Evolutionary conservation across 306 rosid species (phyloP).

Genomic region (Geum urbanum): DNA sequence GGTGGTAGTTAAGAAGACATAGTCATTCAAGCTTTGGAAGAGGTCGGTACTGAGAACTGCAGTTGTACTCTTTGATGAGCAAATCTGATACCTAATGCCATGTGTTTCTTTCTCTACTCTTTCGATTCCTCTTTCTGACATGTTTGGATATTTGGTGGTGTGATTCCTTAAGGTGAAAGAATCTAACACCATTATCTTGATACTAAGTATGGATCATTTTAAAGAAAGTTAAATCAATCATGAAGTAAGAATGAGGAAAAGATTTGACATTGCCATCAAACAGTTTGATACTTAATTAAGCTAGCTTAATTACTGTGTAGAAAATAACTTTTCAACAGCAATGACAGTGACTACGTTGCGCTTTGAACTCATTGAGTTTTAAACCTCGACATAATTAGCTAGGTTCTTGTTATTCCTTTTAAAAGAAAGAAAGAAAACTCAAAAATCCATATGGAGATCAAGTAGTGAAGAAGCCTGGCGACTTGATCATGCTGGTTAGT

Average conservation of each 20-base stretch:
- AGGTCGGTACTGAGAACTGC: neutral
- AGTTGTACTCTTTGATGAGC: neutral
- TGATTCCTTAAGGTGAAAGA: neutral
- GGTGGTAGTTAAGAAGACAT: constrained; percentile 16
- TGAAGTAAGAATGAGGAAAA: neutral
- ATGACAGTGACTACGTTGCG: neutral
- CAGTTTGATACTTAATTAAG: neutral
- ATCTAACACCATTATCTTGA: neutral
- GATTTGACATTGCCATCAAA: neutral
- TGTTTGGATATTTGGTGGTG: neutral
- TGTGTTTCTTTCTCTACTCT: constrained; percentile 13
- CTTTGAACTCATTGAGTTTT: neutral
- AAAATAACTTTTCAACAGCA: neutral
- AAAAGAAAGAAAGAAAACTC: neutral
- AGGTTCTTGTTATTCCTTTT: neutral
- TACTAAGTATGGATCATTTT: neutral
- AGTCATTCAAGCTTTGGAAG: constrained; percentile 14
- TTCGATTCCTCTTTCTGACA: constrained; percentile 6
- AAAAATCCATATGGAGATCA: neutral
- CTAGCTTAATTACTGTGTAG: neutral
- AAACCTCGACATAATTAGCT: neutral
- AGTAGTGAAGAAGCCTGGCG: neutral
- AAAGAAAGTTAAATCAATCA: neutral
- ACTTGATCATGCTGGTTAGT: neutral
- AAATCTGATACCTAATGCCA: constrained; percentile 20